Base-by-base conservation (phyloP, 805 yeast genomes). In the Zygosaccharomyces rouxii region DNA sequence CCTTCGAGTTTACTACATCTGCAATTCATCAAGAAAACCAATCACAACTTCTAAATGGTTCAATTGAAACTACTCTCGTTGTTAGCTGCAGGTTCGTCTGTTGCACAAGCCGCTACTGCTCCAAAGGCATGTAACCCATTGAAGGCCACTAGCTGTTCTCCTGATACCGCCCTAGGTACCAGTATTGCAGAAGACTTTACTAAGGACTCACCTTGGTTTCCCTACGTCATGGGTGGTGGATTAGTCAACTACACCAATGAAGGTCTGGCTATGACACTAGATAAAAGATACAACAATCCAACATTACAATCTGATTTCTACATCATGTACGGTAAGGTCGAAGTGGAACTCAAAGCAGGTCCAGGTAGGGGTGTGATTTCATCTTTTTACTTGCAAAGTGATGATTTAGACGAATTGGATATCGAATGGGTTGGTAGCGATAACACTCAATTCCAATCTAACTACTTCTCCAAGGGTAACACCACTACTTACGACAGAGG, bases 391-490 rank as follows among this genome's bases (percentile, higher is more conserved):
- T 73, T 89, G 47, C 95, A 88, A 62, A 73, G 79, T 58, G 97
- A 90, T 64, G 96, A 85, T 59, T 72, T 84, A 54, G 97, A 90
- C 68, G 97, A 90, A 69, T 81, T 90, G 41, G 97, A 90, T 69
- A 62, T 86, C 42, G 97, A 90, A 67, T 85, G 94, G 83, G 73
- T 86, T 39, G 97, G 97, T 16, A 81, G 86, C 42, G 95, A 89
- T 62, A 72, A 73, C 22, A 74, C 79, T 37, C 83, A 87, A 63
- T 80, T 85, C 57, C 95, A 87, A 69, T 74, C 89, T 22, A 86
- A 86, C 64, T 90, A 68, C 66, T 89, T 88, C 71, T 79, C 89
- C 31, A 85, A 89, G 64, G 97, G 96, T 51, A 71, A 83, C 61
- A 81, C 87, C 2, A 66, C 83, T 9, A 80, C 92, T 3, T 88